Evolutionary conservation across 495 filamentous ascomycete species (phyloP), one percentile per base, ranked within the genome.

Genomic region (Hyphodiscus hymeniophilus): DNA sequence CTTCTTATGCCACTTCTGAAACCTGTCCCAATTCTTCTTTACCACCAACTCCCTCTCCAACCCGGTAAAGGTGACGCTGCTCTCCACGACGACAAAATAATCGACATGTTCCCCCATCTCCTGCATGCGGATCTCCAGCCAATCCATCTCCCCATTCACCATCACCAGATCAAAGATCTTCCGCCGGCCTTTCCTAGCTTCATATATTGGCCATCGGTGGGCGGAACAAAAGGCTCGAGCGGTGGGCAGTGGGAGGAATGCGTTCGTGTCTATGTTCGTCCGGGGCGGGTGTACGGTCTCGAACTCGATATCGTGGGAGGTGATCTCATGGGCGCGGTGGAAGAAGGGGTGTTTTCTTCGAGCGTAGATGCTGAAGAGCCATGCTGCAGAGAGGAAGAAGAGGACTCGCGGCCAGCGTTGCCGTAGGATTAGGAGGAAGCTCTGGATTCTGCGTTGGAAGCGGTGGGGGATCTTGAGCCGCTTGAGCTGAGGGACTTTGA

Each of bases 31-130:
- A 48, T 74, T 66, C 6, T 68, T 58, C 21, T 56, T 47, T 22
- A 72, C 32, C 21, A 56, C 38, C 2, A 70, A 51, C 0, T 59
- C 55, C 52, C 72, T 74, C 10, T 57, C 45, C 3, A 66, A 61
- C 1, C 63, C 60, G 0, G 70, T 73, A 42, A 70, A 74, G 10
- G 63, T 67, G 38, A 70, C 65, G 38, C 56, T 56, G 1, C 60
- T 63, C 57, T 75, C 71, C 48, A 75, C 60, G 44, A 73, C 67
- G 50, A 71, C 67, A 57, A 73, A 73, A 52, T 72, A 73, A 42
- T 71, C 71, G 35, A 75, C 60, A 34, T 59, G 31, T 0, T 55
- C 20, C 5, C 48, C 41, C 26, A 71, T 50, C 15, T 66, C 64
- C 36, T 61, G 35, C 1, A 74, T 45, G 2, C 68, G 63, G 38